Conservation (phyloP, 2,329 filamentous ascomycete genomes). For the Arthrobotrys sphaeroides region DNA sequence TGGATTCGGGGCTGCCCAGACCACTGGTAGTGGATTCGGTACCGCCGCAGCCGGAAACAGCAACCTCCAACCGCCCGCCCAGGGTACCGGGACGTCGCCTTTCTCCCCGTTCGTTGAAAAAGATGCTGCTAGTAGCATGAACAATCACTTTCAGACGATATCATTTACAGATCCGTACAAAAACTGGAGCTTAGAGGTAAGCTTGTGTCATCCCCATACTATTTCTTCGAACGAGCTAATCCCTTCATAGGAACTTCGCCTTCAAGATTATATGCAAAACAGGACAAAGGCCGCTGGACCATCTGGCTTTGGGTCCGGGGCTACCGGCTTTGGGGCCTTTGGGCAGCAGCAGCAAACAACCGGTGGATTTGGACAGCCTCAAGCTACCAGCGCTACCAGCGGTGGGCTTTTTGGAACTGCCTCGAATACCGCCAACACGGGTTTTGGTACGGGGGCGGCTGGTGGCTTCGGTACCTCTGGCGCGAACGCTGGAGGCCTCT, state of each 20-base stretch:
- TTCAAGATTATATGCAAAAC: constrained; percentile 89
- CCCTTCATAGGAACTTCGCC: constrained; percentile 70
- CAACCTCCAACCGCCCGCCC: constrained; percentile 66
- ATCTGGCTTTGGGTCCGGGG: constrained; percentile 61
- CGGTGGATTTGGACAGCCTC: constrained; percentile 41
- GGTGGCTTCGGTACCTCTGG: constrained; percentile 55
- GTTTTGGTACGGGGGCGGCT: constrained; percentile 55
- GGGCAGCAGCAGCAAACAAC: constrained; percentile 58
- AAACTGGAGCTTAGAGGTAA: constrained; percentile 83
- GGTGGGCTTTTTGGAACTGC: constrained; percentile 57
- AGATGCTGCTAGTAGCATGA: constrained; percentile 69
- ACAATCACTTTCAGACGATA: constrained; percentile 78
- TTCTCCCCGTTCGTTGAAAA: constrained; percentile 79
- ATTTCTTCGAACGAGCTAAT: constrained; percentile 35
- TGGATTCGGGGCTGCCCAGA: constrained; percentile 53
- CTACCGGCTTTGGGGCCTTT: constrained; percentile 64
- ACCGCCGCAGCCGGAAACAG: constrained; percentile 63
- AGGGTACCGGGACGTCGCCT: constrained; percentile 73
- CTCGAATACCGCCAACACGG: constrained; percentile 55
- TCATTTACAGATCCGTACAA: constrained; percentile 81
- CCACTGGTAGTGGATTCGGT: constrained; percentile 51
- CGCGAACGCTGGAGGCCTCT: constrained; percentile 59
- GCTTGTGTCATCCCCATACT: constrained; percentile 1
- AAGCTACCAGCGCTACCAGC: constrained; percentile 19
- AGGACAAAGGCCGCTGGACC: constrained; percentile 64